Percentiles rank a stretch among this genome's conserved stretches.
Evolutionary conservation across 106 monocot species (phyloP).

Genomic region (Dendrobium nobile): DNA sequence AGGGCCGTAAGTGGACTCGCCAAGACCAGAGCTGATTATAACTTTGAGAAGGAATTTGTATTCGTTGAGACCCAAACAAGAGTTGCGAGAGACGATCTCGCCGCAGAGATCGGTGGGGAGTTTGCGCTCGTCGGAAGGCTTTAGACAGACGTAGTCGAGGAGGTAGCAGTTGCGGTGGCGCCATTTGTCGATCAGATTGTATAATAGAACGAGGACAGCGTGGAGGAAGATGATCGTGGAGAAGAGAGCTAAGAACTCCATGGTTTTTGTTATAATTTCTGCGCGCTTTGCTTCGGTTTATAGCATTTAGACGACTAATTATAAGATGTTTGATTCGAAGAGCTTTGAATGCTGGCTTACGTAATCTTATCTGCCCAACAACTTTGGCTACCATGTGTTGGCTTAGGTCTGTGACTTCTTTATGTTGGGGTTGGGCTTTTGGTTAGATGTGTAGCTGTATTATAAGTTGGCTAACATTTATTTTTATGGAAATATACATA

Average conservation of each 20-base stretch:
- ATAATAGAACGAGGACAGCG: slow-evolving; percentile 15
- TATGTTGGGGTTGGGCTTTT: not conserved
- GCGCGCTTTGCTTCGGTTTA: not conserved
- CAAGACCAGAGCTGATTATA: slow-evolving; percentile 58
- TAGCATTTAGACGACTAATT: not conserved
- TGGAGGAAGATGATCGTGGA: slow-evolving; percentile 11
- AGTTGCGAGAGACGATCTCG: slow-evolving; percentile 48
- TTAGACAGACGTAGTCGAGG: slow-evolving; percentile 56
- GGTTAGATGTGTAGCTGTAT: not conserved
- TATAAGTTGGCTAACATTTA: too few relatives aligned
- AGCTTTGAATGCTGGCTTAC: not conserved
- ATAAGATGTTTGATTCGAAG: not conserved
- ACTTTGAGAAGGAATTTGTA: slow-evolving; percentile 70
- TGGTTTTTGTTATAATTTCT: not conserved
- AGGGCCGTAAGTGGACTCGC: slow-evolving; percentile 65
- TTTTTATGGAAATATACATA: too few relatives aligned
- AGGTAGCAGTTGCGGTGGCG: slow-evolving; percentile 45
- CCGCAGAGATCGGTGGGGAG: slow-evolving; percentile 58
- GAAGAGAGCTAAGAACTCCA: slow-evolving; percentile 2
- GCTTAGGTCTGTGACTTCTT: not conserved
- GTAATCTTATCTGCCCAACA: not conserved
- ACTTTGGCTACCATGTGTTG: not conserved
- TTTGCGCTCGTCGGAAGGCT: slow-evolving; percentile 57
- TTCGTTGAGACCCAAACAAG: slow-evolving; percentile 40
- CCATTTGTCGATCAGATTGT: slow-evolving; percentile 2